These are phyloP conservation scores for Entophlyctis luteolus DNA, from an alignment of 192 early-diverging fungal genomes.

Conservation along the genomic window DNA sequence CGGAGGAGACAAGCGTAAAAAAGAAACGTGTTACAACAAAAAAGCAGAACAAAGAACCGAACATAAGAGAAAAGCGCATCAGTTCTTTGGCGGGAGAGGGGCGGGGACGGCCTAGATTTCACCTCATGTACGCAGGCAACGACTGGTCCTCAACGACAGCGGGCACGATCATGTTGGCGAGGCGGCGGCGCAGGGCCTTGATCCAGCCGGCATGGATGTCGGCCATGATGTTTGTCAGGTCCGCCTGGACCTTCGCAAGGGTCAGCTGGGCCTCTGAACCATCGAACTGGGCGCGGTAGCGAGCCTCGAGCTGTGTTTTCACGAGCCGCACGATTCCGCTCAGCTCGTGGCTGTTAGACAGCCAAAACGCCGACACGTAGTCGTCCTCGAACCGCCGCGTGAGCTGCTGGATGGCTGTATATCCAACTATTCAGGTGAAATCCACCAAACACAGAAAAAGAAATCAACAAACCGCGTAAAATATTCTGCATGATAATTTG, in stretches of 20 bases:
- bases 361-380: conserved; percentile 91
- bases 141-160: conserved; percentile 95
- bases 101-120: too few relatives aligned
- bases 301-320: conserved; percentile 19
- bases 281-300: conserved; percentile 40
- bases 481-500: conserved; percentile 80
- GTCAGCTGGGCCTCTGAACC: conserved; percentile 59
- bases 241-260: conserved; percentile 80
- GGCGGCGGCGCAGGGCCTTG: conserved; percentile 90
- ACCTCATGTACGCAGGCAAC: conserved; percentile 79
- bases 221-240: conserved; percentile 82
- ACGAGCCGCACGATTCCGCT: conserved; percentile 74
- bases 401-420: conserved; percentile 18
- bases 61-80: too few relatives aligned
- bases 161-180: conserved; percentile 90
- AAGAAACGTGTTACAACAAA: conserved; percentile 58
- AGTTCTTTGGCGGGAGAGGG: too few relatives aligned
- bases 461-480: conserved; percentile 50
- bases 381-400: conserved; percentile 68
- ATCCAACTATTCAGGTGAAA: background rate
- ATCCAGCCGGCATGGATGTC: conserved; percentile 98
- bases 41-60: background rate
- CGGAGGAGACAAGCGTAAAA: conserved; percentile 39
- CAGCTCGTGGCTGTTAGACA: conserved; percentile 96
- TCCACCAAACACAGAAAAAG: conserved; percentile 1